These are phyloP conservation scores for Solanum dulcamara DNA, from an alignment of 257 asterid genomes.

Conservation along the genomic window DNA sequence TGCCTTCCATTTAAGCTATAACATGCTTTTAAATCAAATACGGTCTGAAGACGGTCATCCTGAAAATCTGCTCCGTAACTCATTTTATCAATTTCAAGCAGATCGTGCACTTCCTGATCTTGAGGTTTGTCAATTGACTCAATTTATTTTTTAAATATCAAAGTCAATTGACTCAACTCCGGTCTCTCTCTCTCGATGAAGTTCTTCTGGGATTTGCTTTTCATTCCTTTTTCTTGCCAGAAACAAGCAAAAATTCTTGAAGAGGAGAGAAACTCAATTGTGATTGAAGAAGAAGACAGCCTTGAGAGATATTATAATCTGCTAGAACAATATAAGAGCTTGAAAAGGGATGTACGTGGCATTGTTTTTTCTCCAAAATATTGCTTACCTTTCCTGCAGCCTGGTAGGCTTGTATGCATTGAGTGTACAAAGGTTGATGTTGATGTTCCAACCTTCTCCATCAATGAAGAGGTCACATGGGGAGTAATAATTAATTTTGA, in stretches of 20 bases:
- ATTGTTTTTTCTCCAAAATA: constrained; percentile 60
- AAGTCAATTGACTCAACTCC: neutral
- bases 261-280: constrained; percentile 75
- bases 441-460: constrained; percentile 44
- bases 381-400: constrained; percentile 90
- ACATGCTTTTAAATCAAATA: constrained; percentile 91
- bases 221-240: constrained; percentile 20
- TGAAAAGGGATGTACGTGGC: constrained; percentile 58
- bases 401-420: constrained; percentile 77
- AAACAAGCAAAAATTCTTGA: constrained; percentile 70
- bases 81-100: constrained; percentile 93
- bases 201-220: neutral
- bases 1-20: constrained; percentile 96
- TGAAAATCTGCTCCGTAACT: constrained; percentile 83
- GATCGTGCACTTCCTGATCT: constrained; percentile 91
- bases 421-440: constrained; percentile 48
- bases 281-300: constrained; percentile 86
- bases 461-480: constrained; percentile 74
- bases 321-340: constrained; percentile 63
- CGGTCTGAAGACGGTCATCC: constrained; percentile 96
- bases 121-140: constrained; percentile 42
- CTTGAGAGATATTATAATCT: constrained; percentile 75
- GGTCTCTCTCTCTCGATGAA: neutral
- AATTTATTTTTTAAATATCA: neutral
- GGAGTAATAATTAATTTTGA: constrained; percentile 83